Base-by-base conservation (phyloP, 805 yeast genomes). In the Priceomyces melissophilus region DNA sequence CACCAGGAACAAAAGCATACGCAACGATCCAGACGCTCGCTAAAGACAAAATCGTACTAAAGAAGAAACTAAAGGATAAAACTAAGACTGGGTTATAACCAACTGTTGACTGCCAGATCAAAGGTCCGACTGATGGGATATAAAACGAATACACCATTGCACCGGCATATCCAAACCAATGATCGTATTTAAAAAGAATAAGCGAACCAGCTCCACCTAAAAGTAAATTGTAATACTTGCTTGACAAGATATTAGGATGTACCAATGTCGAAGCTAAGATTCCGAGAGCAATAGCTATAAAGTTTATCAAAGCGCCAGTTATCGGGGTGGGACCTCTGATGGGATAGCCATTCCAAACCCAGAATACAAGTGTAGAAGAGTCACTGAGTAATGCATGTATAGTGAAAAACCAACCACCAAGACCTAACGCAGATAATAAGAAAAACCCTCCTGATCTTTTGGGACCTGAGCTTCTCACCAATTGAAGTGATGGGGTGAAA, bases 11-110 rank as follows among this genome's bases (percentile, higher is more conserved):
- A 67, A 93, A 93, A 0, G 99, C 98, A 62, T 93, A 93, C 0
- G 99, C 99, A 35, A 93, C 98, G 32, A 85, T 83, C 98, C 98
- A 91, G 38, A 91, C 95, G 61, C 89, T 91, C 4, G 85, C 95
- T 46, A 93, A 71, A 17, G 83, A 72, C 29, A 87, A 58, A 3
- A 84, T 36, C 38, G 81, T 68, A 46, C 75, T 65, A 34, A 78
- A 49, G 4, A 80, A 54, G 42, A 77, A 76, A 0, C 78, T 74
- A 2, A 75, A 42, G 3, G 71, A 62, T 52, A 81, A 79, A 1
- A 79, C 60, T 15, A 73, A 51, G 2, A 83, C 82, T 17, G 86
- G 79, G 43, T 75, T 65, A 58, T 76, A 75, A 11, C 76, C 71
- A 17, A 79, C 69, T 8, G 76, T 71, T 12, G 81, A 74, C 46